Conservation (phyloP, 805 yeast genomes). For the Dipodascus albidus region DNA sequence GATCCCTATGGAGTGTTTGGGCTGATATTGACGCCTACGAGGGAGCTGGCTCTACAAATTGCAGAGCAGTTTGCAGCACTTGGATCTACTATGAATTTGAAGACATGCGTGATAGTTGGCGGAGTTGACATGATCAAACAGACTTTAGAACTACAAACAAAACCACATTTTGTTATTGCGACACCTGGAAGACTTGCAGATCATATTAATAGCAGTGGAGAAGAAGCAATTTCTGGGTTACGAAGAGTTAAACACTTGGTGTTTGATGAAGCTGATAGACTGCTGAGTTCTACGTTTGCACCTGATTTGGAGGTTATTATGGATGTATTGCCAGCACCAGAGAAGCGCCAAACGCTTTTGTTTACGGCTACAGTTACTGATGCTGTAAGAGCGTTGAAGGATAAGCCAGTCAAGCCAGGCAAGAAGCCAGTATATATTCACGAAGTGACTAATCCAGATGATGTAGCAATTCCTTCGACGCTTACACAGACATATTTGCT, state of each 20-base stretch:
- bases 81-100: slow-evolving; percentile 80
- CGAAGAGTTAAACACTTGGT: slow-evolving; percentile 72
- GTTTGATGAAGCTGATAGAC: slow-evolving; percentile 91
- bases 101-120: slow-evolving; percentile 79
- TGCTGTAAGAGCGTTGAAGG: slow-evolving; percentile 70
- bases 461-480: slow-evolving; percentile 71
- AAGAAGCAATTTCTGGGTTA: slow-evolving; percentile 72
- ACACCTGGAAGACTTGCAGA: slow-evolving; percentile 96
- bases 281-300: slow-evolving; percentile 75
- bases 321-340: slow-evolving; percentile 55
- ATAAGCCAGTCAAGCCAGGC: slow-evolving; percentile 44
- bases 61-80: slow-evolving; percentile 94
- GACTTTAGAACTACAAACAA: slow-evolving; percentile 63
- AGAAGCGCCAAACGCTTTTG: slow-evolving; percentile 70
- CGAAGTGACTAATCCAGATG: slow-evolving; percentile 63
- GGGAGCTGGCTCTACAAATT: slow-evolving; percentile 92
- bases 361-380: slow-evolving; percentile 97
- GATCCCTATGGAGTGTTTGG: slow-evolving; percentile 94
- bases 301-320: slow-evolving; percentile 67
- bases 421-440: slow-evolving; percentile 53
- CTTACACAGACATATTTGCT: slow-evolving; percentile 55
- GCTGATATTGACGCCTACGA: slow-evolving; percentile 69
- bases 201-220: slow-evolving; percentile 79
- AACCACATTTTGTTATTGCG: slow-evolving; percentile 92
- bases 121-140: slow-evolving; percentile 92